Evolutionary conservation across 2,329 filamentous ascomycete species (phyloP).

Genomic region (Orbilia ellipsospora): DNA sequence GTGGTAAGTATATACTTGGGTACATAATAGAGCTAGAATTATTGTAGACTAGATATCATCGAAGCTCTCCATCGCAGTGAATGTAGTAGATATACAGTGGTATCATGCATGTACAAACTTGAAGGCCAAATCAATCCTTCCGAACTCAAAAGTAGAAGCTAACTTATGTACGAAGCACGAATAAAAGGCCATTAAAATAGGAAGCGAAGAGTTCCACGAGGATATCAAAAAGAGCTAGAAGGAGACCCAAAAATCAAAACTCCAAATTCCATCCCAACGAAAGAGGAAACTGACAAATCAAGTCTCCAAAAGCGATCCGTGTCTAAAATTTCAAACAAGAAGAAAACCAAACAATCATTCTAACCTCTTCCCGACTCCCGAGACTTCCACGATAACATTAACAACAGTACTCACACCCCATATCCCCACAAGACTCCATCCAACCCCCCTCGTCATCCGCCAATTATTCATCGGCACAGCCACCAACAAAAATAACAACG

Average conservation of each 20-base stretch:
- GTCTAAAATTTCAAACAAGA: neutral
- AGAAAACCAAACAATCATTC: conserved; percentile 48
- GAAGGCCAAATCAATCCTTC: neutral
- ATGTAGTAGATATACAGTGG: neutral
- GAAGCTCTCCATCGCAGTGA: neutral
- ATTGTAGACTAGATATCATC: neutral
- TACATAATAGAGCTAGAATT: no score
- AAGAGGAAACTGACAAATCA: neutral
- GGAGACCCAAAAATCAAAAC: neutral
- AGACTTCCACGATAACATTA: conserved; percentile 84
- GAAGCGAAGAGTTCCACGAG: neutral
- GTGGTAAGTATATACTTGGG: no score
- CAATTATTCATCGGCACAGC: conserved; percentile 86
- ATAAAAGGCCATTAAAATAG: neutral
- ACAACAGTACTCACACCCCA: conserved; percentile 83
- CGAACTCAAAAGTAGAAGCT: no score
- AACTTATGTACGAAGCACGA: no score
- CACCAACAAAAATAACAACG: conserved; percentile 80
- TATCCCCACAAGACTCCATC: conserved; percentile 79
- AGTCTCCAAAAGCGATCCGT: neutral
- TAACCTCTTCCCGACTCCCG: conserved; percentile 67
- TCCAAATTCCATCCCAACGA: neutral
- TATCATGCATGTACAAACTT: conserved; percentile 10
- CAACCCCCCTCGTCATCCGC: conserved; percentile 84
- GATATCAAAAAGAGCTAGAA: neutral